Conservation (phyloP, 441 rosid species). For the Sinapis alba region DNA sequence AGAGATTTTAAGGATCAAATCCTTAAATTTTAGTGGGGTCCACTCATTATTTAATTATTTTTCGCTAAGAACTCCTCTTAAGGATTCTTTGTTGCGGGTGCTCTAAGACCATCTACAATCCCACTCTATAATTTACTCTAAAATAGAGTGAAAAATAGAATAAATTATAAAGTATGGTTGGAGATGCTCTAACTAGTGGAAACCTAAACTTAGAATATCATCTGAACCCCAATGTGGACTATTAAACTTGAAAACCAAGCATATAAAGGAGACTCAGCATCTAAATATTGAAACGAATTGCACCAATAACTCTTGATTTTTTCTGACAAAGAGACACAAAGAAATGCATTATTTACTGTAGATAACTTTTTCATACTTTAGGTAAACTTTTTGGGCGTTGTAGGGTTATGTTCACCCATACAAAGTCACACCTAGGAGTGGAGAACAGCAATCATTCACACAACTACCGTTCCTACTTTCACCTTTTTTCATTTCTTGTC, state of each 20-base stretch:
- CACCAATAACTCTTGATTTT: not conserved
- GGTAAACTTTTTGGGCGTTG: slow-evolving; percentile 27
- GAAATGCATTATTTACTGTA: slow-evolving; percentile 13
- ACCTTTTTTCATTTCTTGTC: slow-evolving; percentile 25
- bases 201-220: not conserved
- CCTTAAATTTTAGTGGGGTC: too few relatives aligned
- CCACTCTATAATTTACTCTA: too few relatives aligned
- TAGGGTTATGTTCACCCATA: slow-evolving; percentile 40
- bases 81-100: too few relatives aligned
- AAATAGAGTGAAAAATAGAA: too few relatives aligned
- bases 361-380: slow-evolving; percentile 18
- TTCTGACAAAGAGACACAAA: not conserved
- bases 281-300: not conserved
- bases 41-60: too few relatives aligned
- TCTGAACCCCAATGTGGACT: not conserved
- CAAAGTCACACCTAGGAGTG: slow-evolving; percentile 41
- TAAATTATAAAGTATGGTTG: too few relatives aligned
- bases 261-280: not conserved
- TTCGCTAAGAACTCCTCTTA: too few relatives aligned
- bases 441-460: slow-evolving; percentile 76
- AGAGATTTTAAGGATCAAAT: too few relatives aligned
- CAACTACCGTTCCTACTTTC: slow-evolving; percentile 42
- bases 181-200: too few relatives aligned
- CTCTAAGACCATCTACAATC: too few relatives aligned
- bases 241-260: not conserved